Conservation (phyloP, 163 green algal species). For the Chlamydomonas reinhardtii region DNA sequence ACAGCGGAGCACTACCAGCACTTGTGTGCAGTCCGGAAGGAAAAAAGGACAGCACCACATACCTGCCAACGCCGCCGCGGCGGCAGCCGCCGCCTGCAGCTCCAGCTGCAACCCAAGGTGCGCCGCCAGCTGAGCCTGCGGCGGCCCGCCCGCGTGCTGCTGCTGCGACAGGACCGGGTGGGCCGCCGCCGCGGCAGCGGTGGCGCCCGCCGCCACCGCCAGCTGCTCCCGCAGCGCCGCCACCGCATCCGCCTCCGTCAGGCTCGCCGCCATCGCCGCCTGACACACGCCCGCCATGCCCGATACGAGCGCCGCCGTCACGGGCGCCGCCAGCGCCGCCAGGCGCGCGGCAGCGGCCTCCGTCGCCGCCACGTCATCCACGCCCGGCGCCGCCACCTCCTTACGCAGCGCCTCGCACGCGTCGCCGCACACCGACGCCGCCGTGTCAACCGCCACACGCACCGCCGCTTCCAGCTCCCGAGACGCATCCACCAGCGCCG, state of each 20-base stretch:
- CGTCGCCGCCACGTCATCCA: slow-evolving; percentile 12
- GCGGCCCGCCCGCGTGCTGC: not conserved
- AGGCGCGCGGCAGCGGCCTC: slow-evolving; percentile 11
- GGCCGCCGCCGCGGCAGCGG: not conserved
- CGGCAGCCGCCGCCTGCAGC: slow-evolving; percentile 4
- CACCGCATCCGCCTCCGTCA: slow-evolving; percentile 27
- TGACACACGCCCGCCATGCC: slow-evolving; percentile 17
- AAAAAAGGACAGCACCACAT: not conserved
- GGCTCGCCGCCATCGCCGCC: slow-evolving; percentile 6
- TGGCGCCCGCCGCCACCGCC: not conserved
- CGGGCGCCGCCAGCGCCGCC: slow-evolving; percentile 38
- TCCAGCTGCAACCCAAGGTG: slow-evolving; percentile 28
- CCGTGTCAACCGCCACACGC: slow-evolving; percentile 14
- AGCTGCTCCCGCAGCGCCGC: slow-evolving; percentile 33
- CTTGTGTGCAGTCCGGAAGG: too few relatives aligned
- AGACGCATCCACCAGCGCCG: not conserved
- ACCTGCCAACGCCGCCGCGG: not conserved
- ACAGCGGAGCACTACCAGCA: too few relatives aligned
- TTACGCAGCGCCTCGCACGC: slow-evolving; percentile 20
- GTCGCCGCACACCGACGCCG: not conserved
- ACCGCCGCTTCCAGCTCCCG: slow-evolving; percentile 30
- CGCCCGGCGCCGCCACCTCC: slow-evolving; percentile 24
- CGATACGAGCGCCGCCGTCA: slow-evolving; percentile 36
- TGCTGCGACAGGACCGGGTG: not conserved
- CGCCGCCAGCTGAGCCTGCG: not conserved